Evolutionary conservation across 305 asterid genomes (phyloP), one percentile per base, ranked within the genome.

Genomic region (Petunia hybrid): DNA sequence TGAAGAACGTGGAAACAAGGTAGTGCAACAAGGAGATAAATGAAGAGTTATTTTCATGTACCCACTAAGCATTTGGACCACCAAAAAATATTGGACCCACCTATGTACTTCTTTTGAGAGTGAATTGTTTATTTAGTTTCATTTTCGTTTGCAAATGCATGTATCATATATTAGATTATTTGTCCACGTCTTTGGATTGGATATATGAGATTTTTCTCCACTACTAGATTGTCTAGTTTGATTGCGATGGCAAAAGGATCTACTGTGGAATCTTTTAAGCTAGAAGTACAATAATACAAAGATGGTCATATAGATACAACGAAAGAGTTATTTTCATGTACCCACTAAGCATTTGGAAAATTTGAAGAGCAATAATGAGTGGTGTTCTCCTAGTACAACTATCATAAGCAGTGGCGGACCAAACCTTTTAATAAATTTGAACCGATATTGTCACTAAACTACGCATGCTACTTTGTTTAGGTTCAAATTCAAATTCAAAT

Each of bases 271-370:
- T 45, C 1, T 70, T 70, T 45, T 12, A 51, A 31, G 31, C 35
- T 40, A 36, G 43, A 42, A 7, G 9, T 31, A 69, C 14, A 69
- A 71, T 36, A 73, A 73, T 35, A 73, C 78, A 73, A 73, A 70
- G 12, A 12, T 38, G 31, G 9, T 2, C 62, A 46, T 31, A 70
- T 45, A 69, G 55, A 16, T 69, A 48, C 3, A 8, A n/a, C 41
- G 6, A 42, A 67, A 8, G n/a, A 31, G 62, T 71, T 35, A 48
- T 64, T 64, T 36, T 38, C 22, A 36, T 64, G 8, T 8, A 8
- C 8, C 31, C 13, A 59, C 38, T 8, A 69, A 36, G 3, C 57
- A 69, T 43, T 4, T 69, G 76, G 2, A 7, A 69, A 45, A 31
- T n/a, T 16, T 69, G 76, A 56, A 69, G 57, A 68, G 8, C 76